Conservation (phyloP, 108 stramenopile genomes). For the Bacterosira constricta region DNA sequence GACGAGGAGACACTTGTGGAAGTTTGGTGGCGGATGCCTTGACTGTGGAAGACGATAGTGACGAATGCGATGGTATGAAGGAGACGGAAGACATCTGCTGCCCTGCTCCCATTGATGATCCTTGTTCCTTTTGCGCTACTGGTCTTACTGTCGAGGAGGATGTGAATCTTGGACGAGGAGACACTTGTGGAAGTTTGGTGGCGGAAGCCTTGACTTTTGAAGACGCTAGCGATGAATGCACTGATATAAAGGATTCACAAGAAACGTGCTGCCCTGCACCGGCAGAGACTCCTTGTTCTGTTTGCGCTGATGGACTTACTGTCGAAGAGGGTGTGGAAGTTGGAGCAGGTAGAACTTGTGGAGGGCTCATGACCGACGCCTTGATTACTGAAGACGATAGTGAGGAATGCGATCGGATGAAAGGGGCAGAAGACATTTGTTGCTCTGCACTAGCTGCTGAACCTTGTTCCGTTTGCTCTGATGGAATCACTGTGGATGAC, state of each 20-base stretch:
- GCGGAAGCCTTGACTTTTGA: neutral
- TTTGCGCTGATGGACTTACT: neutral
- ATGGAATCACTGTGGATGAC: neutral
- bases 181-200: neutral
- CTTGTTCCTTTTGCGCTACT: neutral
- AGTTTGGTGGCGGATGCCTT: neutral
- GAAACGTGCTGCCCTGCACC: neutral
- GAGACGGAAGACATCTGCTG: neutral
- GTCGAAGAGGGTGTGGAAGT: neutral
- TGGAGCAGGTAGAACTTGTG: neutral
- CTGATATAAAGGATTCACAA: neutral
- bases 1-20: neutral
- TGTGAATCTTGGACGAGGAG: neutral
- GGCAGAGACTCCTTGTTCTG: neutral
- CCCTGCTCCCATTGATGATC: neutral
- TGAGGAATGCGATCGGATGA: neutral
- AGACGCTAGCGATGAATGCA: neutral
- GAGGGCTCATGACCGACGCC: neutral
- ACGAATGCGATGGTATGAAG: neutral
- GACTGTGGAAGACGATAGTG: neutral
- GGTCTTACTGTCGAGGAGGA: neutral
- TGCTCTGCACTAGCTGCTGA: neutral
- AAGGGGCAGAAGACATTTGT: neutral
- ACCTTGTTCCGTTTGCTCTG: neutral
- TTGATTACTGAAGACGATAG: too few relatives aligned